A percentile compares a stretch with the other conserved stretches of the same genome.
Conservation (phyloP, 768 basidiomycete species). For the Tylopilus intermedius region DNA sequence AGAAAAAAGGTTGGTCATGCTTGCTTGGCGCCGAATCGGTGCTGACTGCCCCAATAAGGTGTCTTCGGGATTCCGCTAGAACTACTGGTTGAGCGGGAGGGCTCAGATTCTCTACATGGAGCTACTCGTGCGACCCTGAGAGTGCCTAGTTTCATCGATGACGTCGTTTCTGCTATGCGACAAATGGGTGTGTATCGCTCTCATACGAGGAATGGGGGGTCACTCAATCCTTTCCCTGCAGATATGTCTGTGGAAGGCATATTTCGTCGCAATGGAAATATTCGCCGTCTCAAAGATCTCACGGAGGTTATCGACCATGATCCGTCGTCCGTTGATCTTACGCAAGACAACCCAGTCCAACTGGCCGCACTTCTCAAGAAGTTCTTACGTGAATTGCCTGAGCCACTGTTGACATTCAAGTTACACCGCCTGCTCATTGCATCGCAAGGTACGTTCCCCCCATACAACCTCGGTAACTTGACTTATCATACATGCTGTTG, state of each 20-base stretch:
- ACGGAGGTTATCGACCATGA: conserved; percentile 95
- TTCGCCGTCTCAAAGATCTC: conserved; percentile 84
- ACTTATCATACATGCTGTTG: conserved; percentile 10
- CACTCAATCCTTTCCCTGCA: conserved; percentile 29
- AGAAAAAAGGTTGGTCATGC: conserved; percentile 71
- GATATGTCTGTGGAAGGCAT: conserved; percentile 99
- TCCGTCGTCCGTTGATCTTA: conserved; percentile 83
- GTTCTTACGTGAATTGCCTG: conserved; percentile 93
- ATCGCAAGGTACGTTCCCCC: conserved; percentile 67
- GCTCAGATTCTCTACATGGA: conserved; percentile 91
- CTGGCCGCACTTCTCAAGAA: conserved; percentile 95
- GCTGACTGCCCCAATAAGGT: conserved; percentile 42
- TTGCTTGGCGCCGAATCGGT: conserved; percentile 1
- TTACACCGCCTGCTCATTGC: conserved; percentile 84
- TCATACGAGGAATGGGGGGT: neutral
- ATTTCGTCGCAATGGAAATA: conserved; percentile 97
- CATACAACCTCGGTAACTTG: neutral
- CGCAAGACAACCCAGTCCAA: conserved; percentile 94
- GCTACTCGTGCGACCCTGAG: conserved; percentile 79
- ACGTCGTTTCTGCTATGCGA: conserved; percentile 96
- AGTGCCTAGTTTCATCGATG: conserved; percentile 97
- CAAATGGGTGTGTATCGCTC: conserved; percentile 79
- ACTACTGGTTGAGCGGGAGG: conserved; percentile 87
- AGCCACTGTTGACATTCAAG: conserved; percentile 93
- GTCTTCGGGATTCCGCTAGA: conserved; percentile 94